These are phyloP conservation scores for Trichoderma sp. DNA, from an alignment of 2,329 filamentous ascomycete genomes.

Conservation along the genomic window DNA sequence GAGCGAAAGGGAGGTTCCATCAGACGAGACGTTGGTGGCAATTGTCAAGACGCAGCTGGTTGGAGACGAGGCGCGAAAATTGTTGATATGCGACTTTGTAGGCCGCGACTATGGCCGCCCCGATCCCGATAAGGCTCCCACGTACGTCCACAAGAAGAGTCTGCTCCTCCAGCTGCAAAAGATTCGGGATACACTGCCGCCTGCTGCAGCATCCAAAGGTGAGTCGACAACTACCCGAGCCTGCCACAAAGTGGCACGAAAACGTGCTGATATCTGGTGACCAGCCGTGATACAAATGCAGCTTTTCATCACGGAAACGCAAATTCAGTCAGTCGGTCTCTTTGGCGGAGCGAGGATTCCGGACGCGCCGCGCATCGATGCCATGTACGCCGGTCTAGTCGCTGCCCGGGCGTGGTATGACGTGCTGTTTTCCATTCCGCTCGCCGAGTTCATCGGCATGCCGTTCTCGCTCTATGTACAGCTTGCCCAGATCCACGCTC, in stretches of 20 bases:
- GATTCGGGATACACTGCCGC: slow-evolving; percentile 34
- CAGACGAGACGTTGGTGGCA: slow-evolving; percentile 51
- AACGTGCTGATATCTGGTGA: neutral
- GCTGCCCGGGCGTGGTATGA: slow-evolving; percentile 44
- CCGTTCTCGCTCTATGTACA: slow-evolving; percentile 42
- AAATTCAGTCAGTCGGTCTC: slow-evolving; percentile 41
- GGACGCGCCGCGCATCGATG: slow-evolving; percentile 39
- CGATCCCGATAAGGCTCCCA: slow-evolving; percentile 36
- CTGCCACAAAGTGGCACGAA: neutral
- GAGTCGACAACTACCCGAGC: slow-evolving; percentile 24
- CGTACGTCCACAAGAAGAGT: slow-evolving; percentile 40
- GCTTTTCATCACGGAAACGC: slow-evolving; percentile 38
- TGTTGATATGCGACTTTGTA: slow-evolving; percentile 39
- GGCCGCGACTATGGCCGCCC: slow-evolving; percentile 38
- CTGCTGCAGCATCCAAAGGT: slow-evolving; percentile 36
- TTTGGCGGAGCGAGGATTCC: slow-evolving; percentile 39
- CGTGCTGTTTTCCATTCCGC: slow-evolving; percentile 40
- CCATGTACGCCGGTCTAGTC: slow-evolving; percentile 43
- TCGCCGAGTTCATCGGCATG: slow-evolving; percentile 37
- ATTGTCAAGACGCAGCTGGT: slow-evolving; percentile 46
- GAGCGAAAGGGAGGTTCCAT: slow-evolving; percentile 48
- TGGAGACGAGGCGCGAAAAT: slow-evolving; percentile 43
- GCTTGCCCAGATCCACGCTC: slow-evolving; percentile 43
- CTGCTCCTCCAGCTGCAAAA: slow-evolving; percentile 37
- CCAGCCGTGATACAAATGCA: slow-evolving; percentile 40